Base-by-base conservation (phyloP, 768 basidiomycete species). In the Xerocomus spinulosus region DNA sequence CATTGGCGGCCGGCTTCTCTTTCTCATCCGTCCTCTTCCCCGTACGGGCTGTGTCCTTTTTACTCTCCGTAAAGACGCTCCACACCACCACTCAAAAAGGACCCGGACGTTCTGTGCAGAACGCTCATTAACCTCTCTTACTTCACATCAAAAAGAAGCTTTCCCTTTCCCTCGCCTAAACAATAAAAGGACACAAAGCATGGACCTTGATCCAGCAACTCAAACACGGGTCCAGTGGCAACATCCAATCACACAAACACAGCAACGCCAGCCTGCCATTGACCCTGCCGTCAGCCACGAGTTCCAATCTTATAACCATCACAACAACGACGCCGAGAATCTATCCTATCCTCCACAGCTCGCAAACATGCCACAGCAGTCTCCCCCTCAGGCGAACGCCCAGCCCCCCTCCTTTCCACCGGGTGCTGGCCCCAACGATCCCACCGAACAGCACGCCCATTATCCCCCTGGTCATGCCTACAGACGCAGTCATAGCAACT, bases 391-490 rank as follows among this genome's bases (percentile, higher is more conserved):
- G 17, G 26, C 30, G 8, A 23, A 26, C 15, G 6, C 74, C 50
- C 73, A 60, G 55, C 68, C 53, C 61, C 76, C 57, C 47, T 61
- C 51, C 24, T 67, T 67, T 46, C 68, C 65, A 4, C 66, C 66
- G 6, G 66, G 65, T 47, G 63, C 66, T 46, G 68, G 65, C 10
- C 66, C 66, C 21, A 67, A 67, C 52, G 64, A 66, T 55, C 61
- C 66, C 7, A n/a, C 52, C 4, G 63, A 65, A 21, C 63, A 66
- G 21, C 64, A 66, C 9, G 68, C 56, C 55, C 71, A 60, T 53
- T 75, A 57, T 38, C 62, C 65, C 33, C 56, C 66, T 25, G 66
- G 61, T 44, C 67, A 67, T 46, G 59, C 68, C 5, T 68, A 67
- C 30, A 58, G 61, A 50, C 55, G 67, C 13, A 67, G 64, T 28